phyloP scores from a whole-genome alignment of 2,329 filamentous ascomycete species.

The Didymella segeticola region DNA sequence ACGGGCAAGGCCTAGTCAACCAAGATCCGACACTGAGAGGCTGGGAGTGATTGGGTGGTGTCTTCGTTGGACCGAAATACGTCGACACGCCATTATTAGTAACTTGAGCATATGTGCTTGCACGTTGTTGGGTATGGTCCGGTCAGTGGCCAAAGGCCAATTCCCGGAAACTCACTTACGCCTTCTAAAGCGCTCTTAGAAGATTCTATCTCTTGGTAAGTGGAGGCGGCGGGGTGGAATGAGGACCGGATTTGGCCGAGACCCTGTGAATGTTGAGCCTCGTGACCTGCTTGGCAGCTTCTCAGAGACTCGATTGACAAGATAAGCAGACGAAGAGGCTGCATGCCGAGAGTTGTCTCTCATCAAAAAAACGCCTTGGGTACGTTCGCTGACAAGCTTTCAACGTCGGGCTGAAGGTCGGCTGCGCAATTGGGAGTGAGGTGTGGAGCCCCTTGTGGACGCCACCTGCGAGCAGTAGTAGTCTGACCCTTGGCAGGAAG shows the following conservation, averaged over 20 bases:
- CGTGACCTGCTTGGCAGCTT: conserved; percentile 33
- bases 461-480: conserved; percentile 17
- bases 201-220: conserved; percentile 8
- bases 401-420: conserved; percentile 26
- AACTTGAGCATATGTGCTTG: conserved; percentile 6
- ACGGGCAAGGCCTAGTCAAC: conserved; percentile 4
- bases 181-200: conserved; percentile 12
- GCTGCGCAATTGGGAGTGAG: conserved; percentile 17
- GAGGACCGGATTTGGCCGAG: conserved; percentile 1
- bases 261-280: conserved; percentile 28
- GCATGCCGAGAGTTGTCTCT: conserved; percentile 22
- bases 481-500: conserved; percentile 24
- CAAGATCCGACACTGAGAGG: neutral
- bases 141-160: neutral
- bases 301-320: conserved; percentile 15
- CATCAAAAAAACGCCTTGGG: conserved; percentile 27
- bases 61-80: neutral
- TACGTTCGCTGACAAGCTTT: conserved; percentile 30
- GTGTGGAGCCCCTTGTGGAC: conserved; percentile 11
- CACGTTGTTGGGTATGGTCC: conserved; percentile 2
- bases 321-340: conserved; percentile 32
- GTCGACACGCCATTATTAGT: conserved; percentile 1
- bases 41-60: conserved; percentile 1
- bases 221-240: conserved; percentile 2
- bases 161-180: neutral